These are phyloP conservation scores for Centaurea solstitialis DNA, from an alignment of 129 eudicot genomes.

Conservation along the genomic window DNA sequence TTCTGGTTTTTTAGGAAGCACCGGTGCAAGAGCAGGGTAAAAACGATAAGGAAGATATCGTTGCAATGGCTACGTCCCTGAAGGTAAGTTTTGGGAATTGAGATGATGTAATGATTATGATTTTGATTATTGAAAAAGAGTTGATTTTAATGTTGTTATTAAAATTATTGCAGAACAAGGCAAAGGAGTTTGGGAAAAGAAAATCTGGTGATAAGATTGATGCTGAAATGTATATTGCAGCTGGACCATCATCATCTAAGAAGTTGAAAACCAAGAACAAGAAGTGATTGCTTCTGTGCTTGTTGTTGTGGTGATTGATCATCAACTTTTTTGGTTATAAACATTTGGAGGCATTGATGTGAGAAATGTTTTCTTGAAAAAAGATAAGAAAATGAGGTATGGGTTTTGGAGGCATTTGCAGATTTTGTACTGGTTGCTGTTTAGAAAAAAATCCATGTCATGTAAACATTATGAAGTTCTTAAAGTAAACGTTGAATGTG, in stretches of 20 bases:
- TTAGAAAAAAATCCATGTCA: too few species aligned
- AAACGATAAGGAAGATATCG: slow-evolving; percentile 49
- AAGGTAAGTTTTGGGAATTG: slow-evolving; percentile 51
- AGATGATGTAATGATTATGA: background rate
- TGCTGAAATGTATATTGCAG: slow-evolving; percentile 63
- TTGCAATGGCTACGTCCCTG: slow-evolving; percentile 58
- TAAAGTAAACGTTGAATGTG: too few species aligned
- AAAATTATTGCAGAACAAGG: slow-evolving; percentile 59
- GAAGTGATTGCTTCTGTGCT: background rate
- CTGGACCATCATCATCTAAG: slow-evolving; percentile 28
- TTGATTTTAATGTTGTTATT: background rate
- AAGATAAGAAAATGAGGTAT: background rate
- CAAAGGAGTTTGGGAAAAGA: slow-evolving; percentile 65
- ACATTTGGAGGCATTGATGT: background rate
- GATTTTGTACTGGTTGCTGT: too few species aligned
- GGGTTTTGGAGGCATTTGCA: background rate
- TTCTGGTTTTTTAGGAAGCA: slow-evolving; percentile 54
- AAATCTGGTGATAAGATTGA: slow-evolving; percentile 54
- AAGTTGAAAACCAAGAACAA: slow-evolving; percentile 32
- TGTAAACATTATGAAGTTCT: too few species aligned
- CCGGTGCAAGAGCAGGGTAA: slow-evolving; percentile 21
- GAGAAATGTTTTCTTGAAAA: background rate
- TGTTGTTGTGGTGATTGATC: background rate
- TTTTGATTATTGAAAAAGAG: background rate
- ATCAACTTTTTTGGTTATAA: background rate